phyloP scores from a whole-genome alignment of 164 flowering plant species.

The Aristolochia contorta region DNA sequence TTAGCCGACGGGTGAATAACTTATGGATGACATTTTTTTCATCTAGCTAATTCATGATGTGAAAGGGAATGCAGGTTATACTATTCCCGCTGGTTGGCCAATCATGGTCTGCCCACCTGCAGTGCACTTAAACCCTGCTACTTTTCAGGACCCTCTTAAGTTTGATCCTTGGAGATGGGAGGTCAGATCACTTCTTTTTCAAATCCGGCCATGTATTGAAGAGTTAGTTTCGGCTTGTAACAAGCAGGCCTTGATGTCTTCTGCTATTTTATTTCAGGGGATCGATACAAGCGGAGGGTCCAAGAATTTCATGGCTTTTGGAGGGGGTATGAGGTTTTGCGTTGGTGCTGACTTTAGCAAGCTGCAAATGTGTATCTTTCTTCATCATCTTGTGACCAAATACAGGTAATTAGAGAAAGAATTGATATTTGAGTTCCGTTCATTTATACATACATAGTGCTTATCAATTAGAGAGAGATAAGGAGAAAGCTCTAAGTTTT shows the following conservation, averaged over 20 bases:
- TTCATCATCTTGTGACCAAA: slow-evolving; percentile 25
- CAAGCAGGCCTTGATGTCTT: not conserved
- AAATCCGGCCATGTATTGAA: not conserved
- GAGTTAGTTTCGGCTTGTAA: not conserved
- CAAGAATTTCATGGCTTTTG: slow-evolving; percentile 38
- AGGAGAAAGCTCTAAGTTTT: not conserved
- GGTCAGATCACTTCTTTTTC: slow-evolving; percentile 25
- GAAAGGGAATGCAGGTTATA: slow-evolving; percentile 42
- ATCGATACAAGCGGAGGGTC: slow-evolving; percentile 16
- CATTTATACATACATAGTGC: not conserved
- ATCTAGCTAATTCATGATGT: not conserved
- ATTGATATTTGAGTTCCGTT: too few species aligned
- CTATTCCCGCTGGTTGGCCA: slow-evolving; percentile 88
- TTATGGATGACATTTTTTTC: not conserved
- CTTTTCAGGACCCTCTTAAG: slow-evolving; percentile 57
- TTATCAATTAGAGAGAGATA: slow-evolving; percentile 2
- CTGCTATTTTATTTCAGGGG: slow-evolving; percentile 9
- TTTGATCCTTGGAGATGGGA: slow-evolving; percentile 93
- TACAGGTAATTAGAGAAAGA: too few species aligned
- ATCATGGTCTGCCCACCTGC: slow-evolving; percentile 93
- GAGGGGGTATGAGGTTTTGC: slow-evolving; percentile 38
- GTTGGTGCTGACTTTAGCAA: slow-evolving; percentile 34
- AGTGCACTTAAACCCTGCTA: slow-evolving; percentile 71
- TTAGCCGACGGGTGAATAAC: not conserved
- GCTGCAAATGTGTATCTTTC: slow-evolving; percentile 27